phyloP scores from a whole-genome alignment of 148 eudicot genomes.

The Rheum nobile region DNA sequence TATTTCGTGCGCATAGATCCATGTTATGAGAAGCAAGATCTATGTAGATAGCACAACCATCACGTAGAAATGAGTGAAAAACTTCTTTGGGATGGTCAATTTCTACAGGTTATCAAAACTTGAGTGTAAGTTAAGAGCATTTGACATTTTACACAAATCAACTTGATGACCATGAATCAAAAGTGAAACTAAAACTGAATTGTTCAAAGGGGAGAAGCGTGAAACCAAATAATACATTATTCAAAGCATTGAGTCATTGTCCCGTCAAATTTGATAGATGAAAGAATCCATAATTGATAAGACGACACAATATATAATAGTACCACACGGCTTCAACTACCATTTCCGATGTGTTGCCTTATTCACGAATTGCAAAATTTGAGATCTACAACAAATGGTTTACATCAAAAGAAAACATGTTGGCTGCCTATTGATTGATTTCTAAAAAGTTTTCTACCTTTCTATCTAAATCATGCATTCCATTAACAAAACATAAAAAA shows the following conservation, averaged over 20 bases:
- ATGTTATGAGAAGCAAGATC: conserved; percentile 48
- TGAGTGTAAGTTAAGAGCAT: conserved; percentile 10
- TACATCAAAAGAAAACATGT: neutral
- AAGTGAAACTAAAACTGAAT: neutral
- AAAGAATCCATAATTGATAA: too few species aligned
- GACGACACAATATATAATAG: too few species aligned
- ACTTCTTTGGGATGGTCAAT: conserved; percentile 68
- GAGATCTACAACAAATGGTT: neutral
- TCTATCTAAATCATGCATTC: neutral
- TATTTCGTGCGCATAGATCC: conserved; percentile 56
- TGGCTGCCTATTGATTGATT: neutral
- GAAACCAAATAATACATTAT: neutral
- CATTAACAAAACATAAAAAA: neutral
- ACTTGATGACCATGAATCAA: neutral
- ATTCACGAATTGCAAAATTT: too few species aligned
- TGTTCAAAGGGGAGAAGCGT: neutral
- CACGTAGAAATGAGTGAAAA: conserved; percentile 71
- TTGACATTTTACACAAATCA: neutral
- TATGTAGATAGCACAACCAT: conserved; percentile 65
- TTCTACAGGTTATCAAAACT: conserved; percentile 38
- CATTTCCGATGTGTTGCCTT: too few species aligned
- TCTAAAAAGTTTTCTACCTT: neutral
- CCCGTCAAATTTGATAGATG: neutral
- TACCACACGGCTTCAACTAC: neutral
- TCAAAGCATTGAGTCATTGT: neutral